Conservation (phyloP, 305 asterid genomes). For the Rubia peregrina region DNA sequence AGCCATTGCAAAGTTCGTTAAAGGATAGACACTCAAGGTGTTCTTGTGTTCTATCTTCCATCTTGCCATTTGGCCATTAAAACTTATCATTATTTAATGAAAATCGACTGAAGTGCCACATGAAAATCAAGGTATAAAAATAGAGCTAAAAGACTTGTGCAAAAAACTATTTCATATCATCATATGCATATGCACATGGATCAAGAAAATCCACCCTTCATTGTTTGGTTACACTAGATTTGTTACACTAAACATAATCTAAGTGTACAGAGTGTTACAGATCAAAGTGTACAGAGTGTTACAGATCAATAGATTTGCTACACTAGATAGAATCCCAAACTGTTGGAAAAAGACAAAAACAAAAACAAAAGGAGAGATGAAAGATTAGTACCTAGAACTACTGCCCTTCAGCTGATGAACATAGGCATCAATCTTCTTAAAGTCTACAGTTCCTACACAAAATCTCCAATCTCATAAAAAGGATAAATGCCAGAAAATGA, state of each 20-base stretch:
- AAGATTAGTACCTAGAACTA: constrained; percentile 28
- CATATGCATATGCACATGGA: neutral
- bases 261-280: neutral
- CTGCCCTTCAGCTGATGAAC: constrained; percentile 39
- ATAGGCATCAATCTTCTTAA: constrained; percentile 31
- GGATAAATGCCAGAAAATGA: neutral
- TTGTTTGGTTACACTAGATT: constrained; percentile 11
- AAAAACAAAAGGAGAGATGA: too few relatives aligned
- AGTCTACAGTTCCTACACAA: constrained; percentile 21
- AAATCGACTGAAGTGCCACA: too few relatives aligned
- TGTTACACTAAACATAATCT: too few relatives aligned
- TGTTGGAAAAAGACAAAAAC: neutral
- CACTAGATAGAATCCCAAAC: neutral
- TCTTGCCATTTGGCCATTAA: too few relatives aligned
- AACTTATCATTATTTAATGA: too few relatives aligned
- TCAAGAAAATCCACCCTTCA: constrained; percentile 26
- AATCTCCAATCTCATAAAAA: neutral
- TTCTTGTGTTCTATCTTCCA: too few relatives aligned
- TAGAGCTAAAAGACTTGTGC: too few relatives aligned
- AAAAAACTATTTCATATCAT: too few relatives aligned
- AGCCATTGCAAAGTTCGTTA: too few relatives aligned
- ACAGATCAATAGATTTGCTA: neutral
- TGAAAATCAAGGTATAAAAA: too few relatives aligned
- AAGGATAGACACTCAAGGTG: too few relatives aligned
- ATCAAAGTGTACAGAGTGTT: neutral